Base-by-base conservation (phyloP, 768 basidiomycete genomes). In the Hygrophoropsis aurantiaca region DNA sequence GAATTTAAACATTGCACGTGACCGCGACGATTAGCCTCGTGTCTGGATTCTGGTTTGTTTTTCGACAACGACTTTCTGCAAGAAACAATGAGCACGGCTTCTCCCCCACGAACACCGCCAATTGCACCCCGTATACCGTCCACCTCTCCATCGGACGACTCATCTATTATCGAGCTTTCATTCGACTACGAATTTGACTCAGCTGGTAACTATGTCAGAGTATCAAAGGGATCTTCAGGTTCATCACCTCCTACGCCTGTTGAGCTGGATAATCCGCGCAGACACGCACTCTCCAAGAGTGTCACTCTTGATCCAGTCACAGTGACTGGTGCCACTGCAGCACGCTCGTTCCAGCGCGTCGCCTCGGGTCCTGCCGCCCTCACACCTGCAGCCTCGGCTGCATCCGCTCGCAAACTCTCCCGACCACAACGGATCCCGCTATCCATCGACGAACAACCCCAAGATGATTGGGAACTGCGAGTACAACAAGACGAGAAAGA, bases 291-390 rank as follows among this genome's bases (percentile, higher is more conserved):
- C 23, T 78, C 84, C 4, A 82, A 81, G 37, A 84, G 85, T 33
- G 85, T 88, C 59, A 84, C 79, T 57, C 75, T 79, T 24, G 77
- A 78, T 53, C 66, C 79, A n/a, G 60, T 72, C 7, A 69, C 76
- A n/a, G 61, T 62, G 21, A 49, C 58, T 49, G 53, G 16, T 47
- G 37, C 58, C 13, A 57, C 57, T 21, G 46, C 64, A 5, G 58
- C 68, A 9, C 76, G 87, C 41, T 79, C 80, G 5, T 83, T 90
- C 57, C 78, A 81, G 51, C 84, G 88, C 51, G 76, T 81, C 32
- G 73, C 77, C 2, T 90, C 87, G 9, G 82, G 79, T 23, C 80
- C 86, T 9, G 68, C 74, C 42, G 58, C 58, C 30, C 57, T 57
- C 39, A 71, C 61, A 3, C 25, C 21, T 19, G 53, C 45, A n/a